Percentiles rank a stretch among this genome's conserved stretches.
These are phyloP conservation scores for Pseudisothecium myosuroides DNA, from an alignment of 225 moss, liverwort and hornwort species.

Conservation along the genomic window DNA sequence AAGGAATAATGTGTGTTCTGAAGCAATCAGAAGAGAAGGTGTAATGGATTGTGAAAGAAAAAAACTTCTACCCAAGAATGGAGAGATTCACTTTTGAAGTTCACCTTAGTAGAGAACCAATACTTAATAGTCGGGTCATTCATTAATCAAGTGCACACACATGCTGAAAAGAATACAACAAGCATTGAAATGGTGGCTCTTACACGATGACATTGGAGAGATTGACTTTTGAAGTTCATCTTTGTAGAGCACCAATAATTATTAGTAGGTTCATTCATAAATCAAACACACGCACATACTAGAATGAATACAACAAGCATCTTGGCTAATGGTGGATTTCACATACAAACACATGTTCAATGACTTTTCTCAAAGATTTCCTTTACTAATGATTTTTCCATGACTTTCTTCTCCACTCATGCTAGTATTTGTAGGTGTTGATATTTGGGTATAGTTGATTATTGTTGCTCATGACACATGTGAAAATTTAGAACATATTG, in stretches of 20 bases:
- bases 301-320: not conserved
- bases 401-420: not conserved
- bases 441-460: rapidly evolving
- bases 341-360: not conserved
- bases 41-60: too few species aligned
- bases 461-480: too few species aligned
- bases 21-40: not conserved
- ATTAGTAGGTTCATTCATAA: not conserved
- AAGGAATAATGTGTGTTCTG: not conserved
- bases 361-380: not conserved
- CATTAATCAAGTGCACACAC: not conserved
- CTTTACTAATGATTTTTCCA: not conserved
- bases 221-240: not conserved
- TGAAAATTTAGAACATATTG: not conserved
- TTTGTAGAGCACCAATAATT: not conserved
- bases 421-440: not conserved
- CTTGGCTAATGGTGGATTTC: rapidly evolving
- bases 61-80: too few species aligned
- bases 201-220: too few species aligned
- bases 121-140: not conserved
- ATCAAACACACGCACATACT: not conserved
- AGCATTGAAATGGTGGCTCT: too few species aligned
- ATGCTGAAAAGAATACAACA: not conserved
- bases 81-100: not conserved
- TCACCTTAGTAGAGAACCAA: not conserved